Conservation (phyloP, 768 basidiomycete species). For the Amanita pseudoporphyria region DNA sequence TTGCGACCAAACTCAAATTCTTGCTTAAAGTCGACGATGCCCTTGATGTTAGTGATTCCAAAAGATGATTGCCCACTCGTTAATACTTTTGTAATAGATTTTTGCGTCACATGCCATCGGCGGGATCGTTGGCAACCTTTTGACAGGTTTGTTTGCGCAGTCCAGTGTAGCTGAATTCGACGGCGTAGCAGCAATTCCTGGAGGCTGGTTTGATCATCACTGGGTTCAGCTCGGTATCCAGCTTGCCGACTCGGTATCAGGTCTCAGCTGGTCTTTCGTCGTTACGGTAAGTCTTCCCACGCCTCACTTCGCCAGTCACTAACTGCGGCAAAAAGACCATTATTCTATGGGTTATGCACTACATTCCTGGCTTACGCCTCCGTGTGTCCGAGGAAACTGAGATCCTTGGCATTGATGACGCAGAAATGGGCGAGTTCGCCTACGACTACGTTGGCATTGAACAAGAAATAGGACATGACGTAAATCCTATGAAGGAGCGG, state of each 20-base stretch:
- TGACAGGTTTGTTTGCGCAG: constrained; percentile 88
- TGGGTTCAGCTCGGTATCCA: constrained; percentile 82
- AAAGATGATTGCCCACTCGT: background rate
- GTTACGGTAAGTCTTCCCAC: constrained; percentile 47
- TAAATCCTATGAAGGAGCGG: background rate
- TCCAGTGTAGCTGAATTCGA: constrained; percentile 71
- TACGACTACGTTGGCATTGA: constrained; percentile 83
- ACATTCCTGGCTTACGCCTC: constrained; percentile 69
- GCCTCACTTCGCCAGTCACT: background rate
- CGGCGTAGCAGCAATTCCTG: constrained; percentile 52
- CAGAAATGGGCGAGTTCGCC: constrained; percentile 84
- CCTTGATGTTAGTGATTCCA: constrained; percentile 48
- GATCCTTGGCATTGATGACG: constrained; percentile 81
- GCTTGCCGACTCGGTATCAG: constrained; percentile 62
- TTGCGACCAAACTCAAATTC: constrained; percentile 93
- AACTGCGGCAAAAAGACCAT: constrained; percentile 44
- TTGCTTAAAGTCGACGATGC: constrained; percentile 67
- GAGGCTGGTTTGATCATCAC: constrained; percentile 85
- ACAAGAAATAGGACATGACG: constrained; percentile 34
- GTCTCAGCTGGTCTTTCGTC: constrained; percentile 63
- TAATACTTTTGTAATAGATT: constrained; percentile 43
- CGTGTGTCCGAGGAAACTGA: constrained; percentile 57
- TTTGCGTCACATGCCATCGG: constrained; percentile 81
- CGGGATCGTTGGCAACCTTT: constrained; percentile 70
- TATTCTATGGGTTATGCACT: constrained; percentile 86